Evolutionary conservation across 148 eudicot genomes (phyloP).

Genomic region (Cornus florida): DNA sequence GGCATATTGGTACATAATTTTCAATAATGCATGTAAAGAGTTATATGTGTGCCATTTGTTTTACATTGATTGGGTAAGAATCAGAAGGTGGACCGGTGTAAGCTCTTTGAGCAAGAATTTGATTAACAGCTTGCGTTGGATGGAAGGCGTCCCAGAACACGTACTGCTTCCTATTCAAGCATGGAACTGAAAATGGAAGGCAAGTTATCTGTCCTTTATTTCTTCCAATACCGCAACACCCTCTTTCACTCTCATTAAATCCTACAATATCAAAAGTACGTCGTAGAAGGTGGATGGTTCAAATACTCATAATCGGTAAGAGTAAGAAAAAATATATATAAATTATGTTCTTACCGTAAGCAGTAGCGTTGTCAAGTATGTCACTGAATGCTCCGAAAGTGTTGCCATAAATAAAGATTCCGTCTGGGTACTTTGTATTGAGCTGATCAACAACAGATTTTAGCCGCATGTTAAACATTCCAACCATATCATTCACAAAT

Average conservation of each 20-base stretch:
- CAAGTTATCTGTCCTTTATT: slow-evolving; percentile 74
- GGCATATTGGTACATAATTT: no score
- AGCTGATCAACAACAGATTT: slow-evolving; percentile 49
- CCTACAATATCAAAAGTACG: slow-evolving; percentile 40
- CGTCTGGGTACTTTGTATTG: slow-evolving; percentile 36
- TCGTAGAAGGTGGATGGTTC: no score
- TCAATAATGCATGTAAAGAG: background rate
- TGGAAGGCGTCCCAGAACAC: slow-evolving; percentile 91
- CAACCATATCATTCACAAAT: slow-evolving; percentile 43
- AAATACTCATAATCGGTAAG: no score
- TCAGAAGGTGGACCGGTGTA: slow-evolving; percentile 44
- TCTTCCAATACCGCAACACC: slow-evolving; percentile 76
- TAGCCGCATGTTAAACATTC: slow-evolving; percentile 58
- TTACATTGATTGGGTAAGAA: slow-evolving; percentile 53
- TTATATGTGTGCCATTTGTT: slow-evolving; percentile 43
- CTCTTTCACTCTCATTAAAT: slow-evolving; percentile 51
- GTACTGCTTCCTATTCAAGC: slow-evolving; percentile 53
- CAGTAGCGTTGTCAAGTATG: slow-evolving; percentile 43
- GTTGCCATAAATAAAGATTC: slow-evolving; percentile 60
- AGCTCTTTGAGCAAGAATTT: slow-evolving; percentile 54
- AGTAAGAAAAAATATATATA: no score
- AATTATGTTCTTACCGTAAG: slow-evolving; percentile 40
- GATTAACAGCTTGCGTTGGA: slow-evolving; percentile 64
- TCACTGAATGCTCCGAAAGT: slow-evolving; percentile 53
- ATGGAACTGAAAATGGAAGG: slow-evolving; percentile 67